Percentiles rank a stretch among this genome's conserved stretches.
These are phyloP conservation scores for Podaxis sp. DNA, from an alignment of 768 basidiomycete genomes.

Conservation along the genomic window DNA sequence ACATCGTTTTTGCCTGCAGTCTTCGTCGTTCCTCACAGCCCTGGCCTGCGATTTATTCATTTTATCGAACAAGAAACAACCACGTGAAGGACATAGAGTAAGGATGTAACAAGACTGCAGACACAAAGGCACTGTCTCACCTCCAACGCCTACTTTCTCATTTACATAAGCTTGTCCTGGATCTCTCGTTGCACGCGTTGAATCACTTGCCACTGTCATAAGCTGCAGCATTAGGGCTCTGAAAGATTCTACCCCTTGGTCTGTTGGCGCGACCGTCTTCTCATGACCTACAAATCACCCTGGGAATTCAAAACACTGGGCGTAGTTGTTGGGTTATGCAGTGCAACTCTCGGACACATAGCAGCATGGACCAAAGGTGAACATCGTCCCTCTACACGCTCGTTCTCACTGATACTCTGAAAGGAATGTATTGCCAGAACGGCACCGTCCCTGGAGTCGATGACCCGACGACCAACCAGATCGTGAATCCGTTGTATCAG, in stretches of 20 bases:
- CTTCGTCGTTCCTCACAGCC: neutral
- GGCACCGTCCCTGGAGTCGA: slow-evolving; percentile 29
- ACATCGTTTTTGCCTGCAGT: neutral
- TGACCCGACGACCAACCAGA: slow-evolving; percentile 30
- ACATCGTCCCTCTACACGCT: neutral
- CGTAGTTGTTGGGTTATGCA: neutral
- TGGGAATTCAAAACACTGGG: neutral
- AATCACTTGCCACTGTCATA: too few species aligned
- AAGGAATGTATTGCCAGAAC: slow-evolving; percentile 38
- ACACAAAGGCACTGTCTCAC: neutral
- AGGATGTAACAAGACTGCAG: neutral
- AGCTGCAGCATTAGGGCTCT: neutral
- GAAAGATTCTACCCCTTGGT: neutral
- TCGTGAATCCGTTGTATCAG: slow-evolving; percentile 34
- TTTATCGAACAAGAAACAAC: neutral
- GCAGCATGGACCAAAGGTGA: neutral
- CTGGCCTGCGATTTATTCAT: neutral
- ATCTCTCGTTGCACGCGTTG: neutral
- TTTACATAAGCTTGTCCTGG: neutral
- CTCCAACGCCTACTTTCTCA: neutral
- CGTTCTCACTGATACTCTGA: neutral
- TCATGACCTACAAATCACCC: neutral
- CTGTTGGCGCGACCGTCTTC: neutral
- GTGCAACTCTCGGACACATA: neutral
- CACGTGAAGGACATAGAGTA: neutral